Evolutionary conservation across 805 yeast genomes (phyloP).

Genomic region (Ogataea nakhonphanomensis): DNA sequence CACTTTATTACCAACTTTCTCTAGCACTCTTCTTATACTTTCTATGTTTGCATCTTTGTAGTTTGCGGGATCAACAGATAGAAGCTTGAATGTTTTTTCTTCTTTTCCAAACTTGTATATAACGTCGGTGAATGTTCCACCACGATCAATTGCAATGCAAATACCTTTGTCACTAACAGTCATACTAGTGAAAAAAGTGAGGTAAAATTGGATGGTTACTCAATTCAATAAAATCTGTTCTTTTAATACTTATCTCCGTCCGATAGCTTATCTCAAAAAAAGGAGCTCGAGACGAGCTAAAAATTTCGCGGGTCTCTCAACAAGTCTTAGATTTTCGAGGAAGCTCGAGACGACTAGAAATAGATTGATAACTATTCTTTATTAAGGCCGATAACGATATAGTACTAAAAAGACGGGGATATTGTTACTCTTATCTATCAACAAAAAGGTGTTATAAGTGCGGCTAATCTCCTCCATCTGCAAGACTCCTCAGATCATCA

Average conservation of each 20-base stretch:
- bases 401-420: too few species aligned
- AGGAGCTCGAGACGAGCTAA: too few species aligned
- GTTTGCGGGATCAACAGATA: conserved; percentile 27
- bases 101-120: not conserved
- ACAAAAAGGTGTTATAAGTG: not conserved
- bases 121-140: conserved; percentile 36
- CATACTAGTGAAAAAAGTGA: not conserved
- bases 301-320: too few species aligned
- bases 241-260: too few species aligned
- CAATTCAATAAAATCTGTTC: not conserved
- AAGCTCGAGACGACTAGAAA: too few species aligned
- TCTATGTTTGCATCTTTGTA: conserved; percentile 28
- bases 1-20: conserved; percentile 10
- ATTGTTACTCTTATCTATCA: too few species aligned
- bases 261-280: too few species aligned
- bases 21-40: conserved; percentile 25
- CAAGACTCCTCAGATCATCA: not conserved
- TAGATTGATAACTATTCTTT: too few species aligned
- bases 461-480: not conserved
- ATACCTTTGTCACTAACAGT: not conserved
- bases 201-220: not conserved
- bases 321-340: too few species aligned
- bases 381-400: too few species aligned
- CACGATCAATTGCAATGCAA: conserved; percentile 24
- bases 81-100: conserved; percentile 27